These are phyloP conservation scores for Mortierella sp. DNA, from an alignment of 371 early-diverging fungal species.

Conservation along the genomic window DNA sequence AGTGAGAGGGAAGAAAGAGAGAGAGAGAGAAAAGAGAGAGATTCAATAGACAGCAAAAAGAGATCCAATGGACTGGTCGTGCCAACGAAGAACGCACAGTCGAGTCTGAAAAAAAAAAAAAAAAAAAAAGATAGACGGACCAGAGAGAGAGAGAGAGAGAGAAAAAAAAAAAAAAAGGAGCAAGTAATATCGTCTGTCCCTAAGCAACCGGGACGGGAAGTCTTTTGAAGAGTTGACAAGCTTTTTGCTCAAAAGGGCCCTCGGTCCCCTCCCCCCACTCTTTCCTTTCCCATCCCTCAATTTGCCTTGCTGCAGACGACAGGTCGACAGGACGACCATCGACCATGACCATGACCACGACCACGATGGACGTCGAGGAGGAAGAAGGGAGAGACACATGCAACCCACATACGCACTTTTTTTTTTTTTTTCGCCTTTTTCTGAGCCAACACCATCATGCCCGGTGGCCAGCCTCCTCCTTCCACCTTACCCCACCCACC, in stretches of 20 bases:
- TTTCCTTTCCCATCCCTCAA: neutral
- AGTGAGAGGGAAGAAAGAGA: neutral
- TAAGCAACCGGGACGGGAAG: neutral
- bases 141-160: neutral
- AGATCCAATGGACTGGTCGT: too few relatives aligned
- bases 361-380: too few relatives aligned
- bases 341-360: too few relatives aligned
- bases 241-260: neutral
- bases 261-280: neutral
- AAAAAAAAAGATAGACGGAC: neutral
- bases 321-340: too few relatives aligned
- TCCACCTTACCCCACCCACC: neutral
- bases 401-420: neutral
- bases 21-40: neutral
- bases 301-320: too few relatives aligned
- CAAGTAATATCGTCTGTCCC: neutral
- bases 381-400: too few relatives aligned
- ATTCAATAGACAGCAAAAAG: too few relatives aligned
- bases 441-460: neutral
- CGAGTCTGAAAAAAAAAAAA: neutral
- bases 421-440: neutral
- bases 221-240: neutral
- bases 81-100: too few relatives aligned
- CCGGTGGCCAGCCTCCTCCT: neutral
- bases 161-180: neutral